Conservation (phyloP, 176 grass and related monocot species). For the Avena eriantha region DNA sequence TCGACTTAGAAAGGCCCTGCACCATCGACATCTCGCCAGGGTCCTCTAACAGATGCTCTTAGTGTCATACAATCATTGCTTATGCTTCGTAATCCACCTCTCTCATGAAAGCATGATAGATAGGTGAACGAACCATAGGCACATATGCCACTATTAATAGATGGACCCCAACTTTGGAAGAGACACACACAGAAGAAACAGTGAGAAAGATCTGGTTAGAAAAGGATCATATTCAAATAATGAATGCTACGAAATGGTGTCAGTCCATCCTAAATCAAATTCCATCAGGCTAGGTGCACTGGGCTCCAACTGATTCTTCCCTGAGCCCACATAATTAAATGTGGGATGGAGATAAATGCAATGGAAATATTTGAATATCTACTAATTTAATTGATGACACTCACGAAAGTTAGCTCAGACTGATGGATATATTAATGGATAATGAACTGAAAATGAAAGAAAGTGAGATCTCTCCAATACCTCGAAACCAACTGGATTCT, state of each 20-base stretch:
- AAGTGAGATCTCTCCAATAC: constrained; percentile 5
- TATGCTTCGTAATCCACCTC: neutral
- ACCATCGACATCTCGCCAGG: no score
- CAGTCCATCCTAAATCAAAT: neutral
- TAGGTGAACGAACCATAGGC: no score
- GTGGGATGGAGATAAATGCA: neutral
- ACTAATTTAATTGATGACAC: neutral
- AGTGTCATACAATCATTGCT: neutral
- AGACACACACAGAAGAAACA: neutral
- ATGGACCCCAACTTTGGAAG: neutral
- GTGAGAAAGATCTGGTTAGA: neutral
- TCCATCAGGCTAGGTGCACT: neutral
- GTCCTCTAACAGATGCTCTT: no score
- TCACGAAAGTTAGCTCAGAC: neutral
- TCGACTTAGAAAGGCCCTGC: no score
- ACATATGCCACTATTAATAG: neutral
- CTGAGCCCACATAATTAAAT: constrained; percentile 16
- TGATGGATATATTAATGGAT: neutral
- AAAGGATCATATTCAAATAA: neutral
- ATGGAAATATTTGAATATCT: neutral
- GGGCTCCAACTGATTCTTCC: constrained; percentile 1
- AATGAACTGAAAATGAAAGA: neutral
- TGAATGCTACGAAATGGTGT: neutral
- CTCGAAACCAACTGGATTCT: neutral
- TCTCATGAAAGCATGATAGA: no score